Conservation (phyloP, 257 asterid genomes). For the Solanum clarkiae region DNA sequence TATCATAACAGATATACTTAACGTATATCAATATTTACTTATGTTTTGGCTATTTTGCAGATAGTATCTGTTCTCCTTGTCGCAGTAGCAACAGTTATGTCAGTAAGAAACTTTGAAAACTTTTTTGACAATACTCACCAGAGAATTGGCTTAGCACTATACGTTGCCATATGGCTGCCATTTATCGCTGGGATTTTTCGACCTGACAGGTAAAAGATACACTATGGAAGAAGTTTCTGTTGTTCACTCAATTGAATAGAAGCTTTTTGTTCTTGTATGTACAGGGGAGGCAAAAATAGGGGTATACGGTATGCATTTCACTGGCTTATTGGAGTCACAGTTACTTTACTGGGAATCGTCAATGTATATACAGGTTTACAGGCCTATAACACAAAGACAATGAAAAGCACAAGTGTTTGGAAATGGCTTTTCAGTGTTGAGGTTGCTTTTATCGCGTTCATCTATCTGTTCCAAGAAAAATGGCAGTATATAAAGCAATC, state of each 20-base stretch:
- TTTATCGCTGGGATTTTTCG: conserved; percentile 50
- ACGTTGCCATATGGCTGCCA: conserved; percentile 61
- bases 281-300: conserved; percentile 66
- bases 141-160: conserved; percentile 63
- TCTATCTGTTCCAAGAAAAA: conserved; percentile 75
- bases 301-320: conserved; percentile 59
- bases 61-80: conserved; percentile 51
- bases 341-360: conserved; percentile 57
- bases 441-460: conserved; percentile 32
- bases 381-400: conserved; percentile 57
- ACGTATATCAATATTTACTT: background rate
- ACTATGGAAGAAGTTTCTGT: background rate
- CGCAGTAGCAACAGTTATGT: conserved; percentile 63
- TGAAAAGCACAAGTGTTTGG: conserved; percentile 43
- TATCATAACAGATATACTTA: background rate
- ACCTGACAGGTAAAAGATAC: conserved; percentile 44
- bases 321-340: conserved; percentile 62
- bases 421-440: conserved; percentile 41
- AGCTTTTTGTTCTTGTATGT: conserved; percentile 3
- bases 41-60: conserved; percentile 17
- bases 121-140: conserved; percentile 73
- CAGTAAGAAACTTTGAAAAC: conserved; percentile 62
- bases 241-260: background rate
- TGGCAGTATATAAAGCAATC: conserved; percentile 55
- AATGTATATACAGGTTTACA: conserved; percentile 66